A percentile compares a stretch with the other conserved stretches of the same genome.
These are phyloP conservation scores for Rosa lucieae DNA, from an alignment of 306 rosid genomes.

Conservation along the genomic window DNA sequence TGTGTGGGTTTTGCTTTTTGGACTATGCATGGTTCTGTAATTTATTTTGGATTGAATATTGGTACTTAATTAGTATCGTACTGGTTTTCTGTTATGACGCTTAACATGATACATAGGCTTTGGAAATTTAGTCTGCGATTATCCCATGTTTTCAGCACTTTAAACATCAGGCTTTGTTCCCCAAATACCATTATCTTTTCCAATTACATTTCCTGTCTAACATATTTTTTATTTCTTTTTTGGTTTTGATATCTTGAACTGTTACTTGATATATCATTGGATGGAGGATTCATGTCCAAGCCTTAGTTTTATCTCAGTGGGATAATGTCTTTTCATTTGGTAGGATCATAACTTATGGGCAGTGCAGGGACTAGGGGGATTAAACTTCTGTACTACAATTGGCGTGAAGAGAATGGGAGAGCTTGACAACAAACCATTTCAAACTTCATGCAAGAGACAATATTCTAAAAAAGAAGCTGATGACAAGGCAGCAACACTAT, in stretches of 20 bases:
- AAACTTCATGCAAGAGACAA: conserved; percentile 37
- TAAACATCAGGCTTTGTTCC: neutral
- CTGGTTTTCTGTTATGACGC: too few relatives aligned
- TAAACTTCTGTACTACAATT: conserved; percentile 29
- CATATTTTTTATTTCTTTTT: neutral
- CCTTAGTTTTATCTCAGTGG: neutral
- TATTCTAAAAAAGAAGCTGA: conserved; percentile 29
- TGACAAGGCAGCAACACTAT: conserved; percentile 31
- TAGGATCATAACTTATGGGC: neutral
- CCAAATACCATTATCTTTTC: neutral
- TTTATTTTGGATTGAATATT: neutral
- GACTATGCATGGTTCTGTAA: neutral
- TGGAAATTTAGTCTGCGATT: neutral
- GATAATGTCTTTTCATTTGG: neutral
- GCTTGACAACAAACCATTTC: conserved; percentile 52
- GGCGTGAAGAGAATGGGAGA: conserved; percentile 57
- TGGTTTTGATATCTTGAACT: neutral
- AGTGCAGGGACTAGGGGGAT: conserved; percentile 32
- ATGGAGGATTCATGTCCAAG: neutral
- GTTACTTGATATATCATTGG: neutral
- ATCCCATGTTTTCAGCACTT: neutral
- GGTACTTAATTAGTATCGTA: too few relatives aligned
- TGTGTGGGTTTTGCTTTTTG: too few relatives aligned
- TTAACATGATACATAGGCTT: neutral
- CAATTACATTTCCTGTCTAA: neutral